Evolutionary conservation across 495 filamentous ascomycete genomes (phyloP).

Genomic region (Saxophila tyrrhenica): DNA sequence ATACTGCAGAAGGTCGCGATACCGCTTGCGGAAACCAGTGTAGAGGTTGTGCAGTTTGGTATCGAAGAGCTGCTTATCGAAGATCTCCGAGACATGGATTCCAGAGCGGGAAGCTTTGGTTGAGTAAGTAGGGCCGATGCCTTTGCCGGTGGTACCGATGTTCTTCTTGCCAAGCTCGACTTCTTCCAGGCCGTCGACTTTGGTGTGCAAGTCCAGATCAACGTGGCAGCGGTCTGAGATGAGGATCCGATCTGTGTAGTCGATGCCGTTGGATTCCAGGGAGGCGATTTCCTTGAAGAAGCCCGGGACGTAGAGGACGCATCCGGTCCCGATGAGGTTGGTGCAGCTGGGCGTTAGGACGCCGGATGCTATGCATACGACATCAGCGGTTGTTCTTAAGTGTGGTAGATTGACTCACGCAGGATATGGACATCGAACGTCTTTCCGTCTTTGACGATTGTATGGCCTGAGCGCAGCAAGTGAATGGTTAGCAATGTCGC

Average conservation of each 20-base stretch:
- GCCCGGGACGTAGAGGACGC: conserved; percentile 70
- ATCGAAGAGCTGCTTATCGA: conserved; percentile 64
- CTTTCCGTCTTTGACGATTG: conserved; percentile 44
- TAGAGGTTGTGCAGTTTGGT: conserved; percentile 56
- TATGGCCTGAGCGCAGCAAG: no score
- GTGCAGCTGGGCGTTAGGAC: conserved; percentile 59
- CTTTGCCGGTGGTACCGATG: conserved; percentile 46
- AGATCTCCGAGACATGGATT: conserved; percentile 64
- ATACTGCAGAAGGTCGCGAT: conserved; percentile 62
- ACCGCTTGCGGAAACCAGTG: conserved; percentile 56
- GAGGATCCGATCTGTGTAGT: conserved; percentile 56
- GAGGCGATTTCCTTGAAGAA: conserved; percentile 80
- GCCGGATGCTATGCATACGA: conserved; percentile 36
- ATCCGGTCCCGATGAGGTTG: conserved; percentile 78
- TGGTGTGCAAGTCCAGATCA: conserved; percentile 70
- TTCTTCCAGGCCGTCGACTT: conserved; percentile 76
- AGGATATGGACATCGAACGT: conserved; percentile 21
- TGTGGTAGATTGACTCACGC: conserved; percentile 43
- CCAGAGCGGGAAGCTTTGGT: conserved; percentile 69
- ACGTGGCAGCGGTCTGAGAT: conserved; percentile 75
- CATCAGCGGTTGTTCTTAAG: no score
- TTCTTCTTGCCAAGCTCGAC: conserved; percentile 48
- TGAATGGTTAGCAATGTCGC: no score
- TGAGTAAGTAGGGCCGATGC: conserved; percentile 55
- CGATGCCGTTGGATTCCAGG: conserved; percentile 60